Evolutionary conservation across 441 rosid genomes (phyloP).

Genomic region (Eutrema salsugineum): DNA sequence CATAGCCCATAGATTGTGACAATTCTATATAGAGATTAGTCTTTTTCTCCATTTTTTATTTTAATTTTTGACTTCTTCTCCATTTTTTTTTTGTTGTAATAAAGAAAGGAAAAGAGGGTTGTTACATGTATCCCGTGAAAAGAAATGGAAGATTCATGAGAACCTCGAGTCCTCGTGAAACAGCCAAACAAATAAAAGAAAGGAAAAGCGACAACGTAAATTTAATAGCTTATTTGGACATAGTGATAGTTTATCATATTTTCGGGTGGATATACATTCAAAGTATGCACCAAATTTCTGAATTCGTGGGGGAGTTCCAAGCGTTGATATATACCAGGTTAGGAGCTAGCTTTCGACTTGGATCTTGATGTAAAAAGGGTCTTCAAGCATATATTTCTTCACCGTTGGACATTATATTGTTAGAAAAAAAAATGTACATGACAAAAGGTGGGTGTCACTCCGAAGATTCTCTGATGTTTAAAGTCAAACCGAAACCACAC

Average conservation of each 20-base stretch:
- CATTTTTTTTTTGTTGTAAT: no score
- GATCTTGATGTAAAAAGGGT: neutral
- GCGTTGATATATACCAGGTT: no score
- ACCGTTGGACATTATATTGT: neutral
- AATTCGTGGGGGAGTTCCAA: neutral
- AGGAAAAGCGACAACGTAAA: neutral
- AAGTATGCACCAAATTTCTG: neutral
- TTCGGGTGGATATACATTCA: neutral
- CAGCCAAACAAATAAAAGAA: neutral
- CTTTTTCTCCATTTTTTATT: neutral
- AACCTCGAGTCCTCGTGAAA: conserved; percentile 4
- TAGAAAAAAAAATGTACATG: neutral
- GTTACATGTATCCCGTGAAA: conserved; percentile 1
- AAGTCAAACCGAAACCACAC: neutral
- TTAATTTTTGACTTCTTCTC: neutral
- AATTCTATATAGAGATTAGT: neutral
- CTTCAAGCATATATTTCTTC: neutral
- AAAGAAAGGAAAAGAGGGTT: neutral
- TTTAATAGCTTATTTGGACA: neutral
- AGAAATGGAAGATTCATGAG: neutral
- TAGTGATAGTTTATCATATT: neutral
- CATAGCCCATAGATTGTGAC: conserved; percentile 2
- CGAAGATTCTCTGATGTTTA: neutral
- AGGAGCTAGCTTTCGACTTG: neutral
- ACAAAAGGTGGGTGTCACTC: neutral